A percentile compares a stretch with the other conserved stretches of the same genome.
phyloP scores from a whole-genome alignment of 2,329 filamentous ascomycete genomes.

The Lasiodiplodia sp. region DNA sequence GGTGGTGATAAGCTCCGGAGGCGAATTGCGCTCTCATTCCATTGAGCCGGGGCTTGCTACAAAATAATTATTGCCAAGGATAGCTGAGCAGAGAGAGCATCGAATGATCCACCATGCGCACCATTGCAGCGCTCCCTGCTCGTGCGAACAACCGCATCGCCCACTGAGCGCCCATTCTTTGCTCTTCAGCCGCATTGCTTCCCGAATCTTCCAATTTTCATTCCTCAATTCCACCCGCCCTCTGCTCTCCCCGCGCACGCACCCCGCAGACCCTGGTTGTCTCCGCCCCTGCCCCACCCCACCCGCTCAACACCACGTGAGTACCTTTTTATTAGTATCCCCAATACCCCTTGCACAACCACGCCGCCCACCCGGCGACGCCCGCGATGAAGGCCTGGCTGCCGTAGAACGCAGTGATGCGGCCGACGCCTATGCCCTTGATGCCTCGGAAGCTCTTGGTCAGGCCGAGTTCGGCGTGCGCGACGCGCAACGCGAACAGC shows the following conservation, averaged over 20 bases:
- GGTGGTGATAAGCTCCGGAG: slow-evolving; percentile 9
- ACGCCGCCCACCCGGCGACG: slow-evolving; percentile 43
- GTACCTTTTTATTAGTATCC: slow-evolving; percentile 10
- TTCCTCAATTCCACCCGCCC: neutral
- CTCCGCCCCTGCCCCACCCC: slow-evolving; percentile 4
- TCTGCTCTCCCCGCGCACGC: neutral
- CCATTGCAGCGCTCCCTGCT: neutral
- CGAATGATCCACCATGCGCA: neutral
- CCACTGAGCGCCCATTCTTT: neutral
- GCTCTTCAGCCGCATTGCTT: neutral
- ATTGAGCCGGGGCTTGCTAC: slow-evolving; percentile 1
- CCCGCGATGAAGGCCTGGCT: slow-evolving; percentile 41
- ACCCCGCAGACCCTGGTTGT: neutral
- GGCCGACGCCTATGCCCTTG: slow-evolving; percentile 36
- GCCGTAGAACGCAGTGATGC: slow-evolving; percentile 42
- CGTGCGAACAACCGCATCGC: neutral
- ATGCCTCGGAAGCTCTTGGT: slow-evolving; percentile 33
- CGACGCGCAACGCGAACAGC: slow-evolving; percentile 49
- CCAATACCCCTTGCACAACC: slow-evolving; percentile 43
- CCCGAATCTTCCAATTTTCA: neutral
- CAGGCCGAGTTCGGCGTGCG: slow-evolving; percentile 52
- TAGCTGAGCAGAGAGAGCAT: neutral
- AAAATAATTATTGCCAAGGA: slow-evolving; percentile 1
- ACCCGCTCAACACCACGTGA: neutral
- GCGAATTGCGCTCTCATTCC: neutral